A percentile compares a stretch with the other conserved stretches of the same genome.
Conservation (phyloP, 2,329 filamentous ascomycete species). For the Diaporthe australafricana region DNA sequence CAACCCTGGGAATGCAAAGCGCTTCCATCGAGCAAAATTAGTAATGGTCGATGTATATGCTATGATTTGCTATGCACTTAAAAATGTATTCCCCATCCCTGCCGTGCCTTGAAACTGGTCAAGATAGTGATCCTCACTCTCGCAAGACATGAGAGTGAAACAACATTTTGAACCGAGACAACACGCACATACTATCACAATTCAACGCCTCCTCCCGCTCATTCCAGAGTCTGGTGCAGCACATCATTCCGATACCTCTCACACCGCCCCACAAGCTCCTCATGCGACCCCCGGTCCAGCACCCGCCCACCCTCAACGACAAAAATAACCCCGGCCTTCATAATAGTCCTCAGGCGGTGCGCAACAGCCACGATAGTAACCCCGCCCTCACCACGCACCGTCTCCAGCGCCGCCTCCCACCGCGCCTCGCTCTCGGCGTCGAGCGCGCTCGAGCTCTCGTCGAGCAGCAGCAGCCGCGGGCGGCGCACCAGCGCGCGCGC, state of each 20-base stretch:
- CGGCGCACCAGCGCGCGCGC: conserved; percentile 79
- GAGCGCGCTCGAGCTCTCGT: conserved; percentile 84
- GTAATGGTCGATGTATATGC: no score
- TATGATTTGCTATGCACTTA: no score
- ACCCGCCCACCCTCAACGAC: conserved; percentile 66
- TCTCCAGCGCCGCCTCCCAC: conserved; percentile 75
- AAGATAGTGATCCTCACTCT: no score
- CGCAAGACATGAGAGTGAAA: no score
- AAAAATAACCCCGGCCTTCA: conserved; percentile 57
- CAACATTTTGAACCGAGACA: no score
- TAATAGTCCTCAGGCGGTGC: conserved; percentile 52
- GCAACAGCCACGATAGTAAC: conserved; percentile 67
- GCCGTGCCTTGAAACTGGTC: no score
- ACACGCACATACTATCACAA: no score
- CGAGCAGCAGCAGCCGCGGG: conserved; percentile 80
- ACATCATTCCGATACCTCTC: conserved; percentile 29
- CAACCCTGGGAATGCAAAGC: no score
- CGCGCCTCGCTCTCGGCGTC: conserved; percentile 76
- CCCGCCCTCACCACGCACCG: conserved; percentile 56
- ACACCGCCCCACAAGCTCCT: conserved; percentile 52
- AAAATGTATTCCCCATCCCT: no score
- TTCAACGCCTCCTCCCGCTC: not conserved
- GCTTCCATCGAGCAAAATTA: no score
- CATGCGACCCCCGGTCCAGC: conserved; percentile 58
- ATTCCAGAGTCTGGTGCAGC: conserved; percentile 7